Evolutionary conservation across 2,329 filamentous ascomycete species (phyloP).

Genomic region (Aspergillus sp.): DNA sequence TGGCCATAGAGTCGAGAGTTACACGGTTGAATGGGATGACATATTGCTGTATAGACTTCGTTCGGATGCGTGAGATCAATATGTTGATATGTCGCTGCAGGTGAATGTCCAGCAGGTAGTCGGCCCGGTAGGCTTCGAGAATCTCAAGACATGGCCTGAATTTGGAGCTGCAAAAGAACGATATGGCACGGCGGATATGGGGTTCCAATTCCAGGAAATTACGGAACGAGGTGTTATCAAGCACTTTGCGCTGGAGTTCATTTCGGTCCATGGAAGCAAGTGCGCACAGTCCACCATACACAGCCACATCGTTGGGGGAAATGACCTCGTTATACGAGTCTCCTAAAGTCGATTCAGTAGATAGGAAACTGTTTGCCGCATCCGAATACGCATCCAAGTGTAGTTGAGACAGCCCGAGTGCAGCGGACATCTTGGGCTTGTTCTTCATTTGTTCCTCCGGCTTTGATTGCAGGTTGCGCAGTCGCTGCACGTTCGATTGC

Average conservation of each 20-base stretch:
- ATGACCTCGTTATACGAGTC: conserved; percentile 63
- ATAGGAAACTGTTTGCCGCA: conserved; percentile 66
- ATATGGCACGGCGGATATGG: conserved; percentile 85
- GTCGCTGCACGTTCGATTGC: conserved; percentile 52
- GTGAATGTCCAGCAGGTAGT: conserved; percentile 87
- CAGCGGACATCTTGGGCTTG: conserved; percentile 59
- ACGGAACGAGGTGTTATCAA: conserved; percentile 76
- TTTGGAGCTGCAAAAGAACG: conserved; percentile 81
- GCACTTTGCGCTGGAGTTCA: conserved; percentile 65
- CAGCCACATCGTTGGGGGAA: conserved; percentile 79
- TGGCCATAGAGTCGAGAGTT: conserved; percentile 69
- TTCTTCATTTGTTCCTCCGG: conserved; percentile 53
- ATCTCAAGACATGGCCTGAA: conserved; percentile 80
- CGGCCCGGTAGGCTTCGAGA: conserved; percentile 70
- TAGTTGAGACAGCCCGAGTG: conserved; percentile 56
- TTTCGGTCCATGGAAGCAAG: conserved; percentile 80
- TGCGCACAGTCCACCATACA: conserved; percentile 85
- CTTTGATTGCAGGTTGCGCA: conserved; percentile 48
- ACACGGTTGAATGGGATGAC: conserved; percentile 85
- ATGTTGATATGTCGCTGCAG: conserved; percentile 65
- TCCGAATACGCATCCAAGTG: conserved; percentile 52
- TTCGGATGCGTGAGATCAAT: conserved; percentile 70
- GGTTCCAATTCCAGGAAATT: conserved; percentile 87
- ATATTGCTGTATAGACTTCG: conserved; percentile 90
- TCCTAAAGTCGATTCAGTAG: conserved; percentile 51